phyloP scores from a whole-genome alignment of 1,139 yeast species.

The Protomyces inundatus region DNA sequence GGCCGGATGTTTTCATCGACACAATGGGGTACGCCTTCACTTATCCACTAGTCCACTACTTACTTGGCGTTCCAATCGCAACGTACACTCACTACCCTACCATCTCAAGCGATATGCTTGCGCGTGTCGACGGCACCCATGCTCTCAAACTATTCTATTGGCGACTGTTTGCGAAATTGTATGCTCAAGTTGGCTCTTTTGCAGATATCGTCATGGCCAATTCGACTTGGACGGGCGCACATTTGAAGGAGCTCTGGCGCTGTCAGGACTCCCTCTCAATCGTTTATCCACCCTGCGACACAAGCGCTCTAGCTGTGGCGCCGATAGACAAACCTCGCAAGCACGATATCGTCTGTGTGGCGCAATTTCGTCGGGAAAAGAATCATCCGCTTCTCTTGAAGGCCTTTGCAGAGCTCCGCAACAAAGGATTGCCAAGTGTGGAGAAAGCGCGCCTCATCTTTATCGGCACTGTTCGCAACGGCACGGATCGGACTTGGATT shows the following conservation, averaged over 20 bases:
- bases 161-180: conserved; percentile 50
- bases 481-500: conserved; percentile 60
- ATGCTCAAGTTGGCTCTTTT: conserved; percentile 60
- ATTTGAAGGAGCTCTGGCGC: conserved; percentile 45
- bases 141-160: conserved; percentile 62
- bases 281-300: conserved; percentile 84
- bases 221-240: conserved; percentile 87
- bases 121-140: conserved; percentile 36
- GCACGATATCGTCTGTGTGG: conserved; percentile 65
- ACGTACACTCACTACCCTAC: conserved; percentile 94
- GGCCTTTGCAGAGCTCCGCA: conserved; percentile 54
- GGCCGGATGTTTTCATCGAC: conserved; percentile 84
- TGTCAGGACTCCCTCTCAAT: conserved; percentile 39
- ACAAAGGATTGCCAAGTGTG: conserved; percentile 25
- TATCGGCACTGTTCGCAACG: conserved; percentile 78
- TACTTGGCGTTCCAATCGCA: conserved; percentile 65
- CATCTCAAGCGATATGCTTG: conserved; percentile 76
- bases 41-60: conserved; percentile 55
- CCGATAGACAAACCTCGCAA: conserved; percentile 40
- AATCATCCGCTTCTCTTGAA: conserved; percentile 67
- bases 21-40: conserved; percentile 91
- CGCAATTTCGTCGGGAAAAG: conserved; percentile 95
- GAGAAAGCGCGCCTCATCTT: conserved; percentile 51
- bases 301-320: conserved; percentile 47
- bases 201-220: conserved; percentile 68